Evolutionary conservation across 257 asterid species (phyloP), one percentile per base, ranked within the genome.

Genomic region (Salvia miltiorrhiza): DNA sequence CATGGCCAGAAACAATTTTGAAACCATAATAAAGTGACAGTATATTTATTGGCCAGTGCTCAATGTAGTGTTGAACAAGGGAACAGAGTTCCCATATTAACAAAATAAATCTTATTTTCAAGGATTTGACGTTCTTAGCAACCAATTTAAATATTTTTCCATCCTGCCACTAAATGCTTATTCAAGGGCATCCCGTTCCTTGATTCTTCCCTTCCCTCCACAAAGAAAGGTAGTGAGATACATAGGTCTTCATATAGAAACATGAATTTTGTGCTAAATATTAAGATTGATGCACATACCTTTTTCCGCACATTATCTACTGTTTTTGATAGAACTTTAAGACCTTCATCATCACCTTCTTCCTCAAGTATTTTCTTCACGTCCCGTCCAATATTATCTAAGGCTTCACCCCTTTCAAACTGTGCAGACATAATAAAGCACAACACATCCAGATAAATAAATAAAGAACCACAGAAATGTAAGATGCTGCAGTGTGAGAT

Each of bases 351-450:
- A 44, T 94, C 83, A 24, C 87, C 71, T 82, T 94, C 99, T 81
- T 89, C 90, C 86, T 81, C 93, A 1, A 94, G 92, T 37, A 39
- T 65, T 80, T 80, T 83, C 75, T 79, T 91, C 68, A 91, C 93
- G 71, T 88, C 86, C 78, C 84, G 82, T 4, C 85, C 78, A 49
- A 94, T 91, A 65, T 83, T 91, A 77, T 94, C 99, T 56, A 94
- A 86, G 24, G 99, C 97, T 85, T 85, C 96, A 52, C 99, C 99
- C 54, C 99, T 88, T 57, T 89, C 97, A 80, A 89, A 91, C 99
- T 94, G 80, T 61, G 75, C 14, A 61, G 33, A 78, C 32, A 66
- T 54, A 69, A 65, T 74, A n/a, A n/a, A n/a, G 72, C 70, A 62
- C 3, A 74, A 59, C 16, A 69, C 32, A 58, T 78, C 17, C 70